These are phyloP conservation scores for Aspergillus pseudonomiae DNA, from an alignment of 2,329 filamentous ascomycete genomes.

Conservation along the genomic window DNA sequence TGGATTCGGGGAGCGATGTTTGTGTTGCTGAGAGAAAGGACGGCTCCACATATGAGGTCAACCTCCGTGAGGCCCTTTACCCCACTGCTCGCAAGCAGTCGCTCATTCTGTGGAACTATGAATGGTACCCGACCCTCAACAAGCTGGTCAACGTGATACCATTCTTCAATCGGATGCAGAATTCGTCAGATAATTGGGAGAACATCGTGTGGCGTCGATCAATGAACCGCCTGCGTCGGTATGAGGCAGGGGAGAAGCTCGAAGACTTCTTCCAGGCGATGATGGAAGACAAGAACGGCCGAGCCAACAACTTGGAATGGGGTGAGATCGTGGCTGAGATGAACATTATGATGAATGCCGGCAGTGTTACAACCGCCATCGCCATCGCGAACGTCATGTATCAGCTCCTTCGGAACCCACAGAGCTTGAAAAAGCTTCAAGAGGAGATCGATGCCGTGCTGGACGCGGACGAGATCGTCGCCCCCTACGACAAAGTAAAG, in stretches of 20 bases:
- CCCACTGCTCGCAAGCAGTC: slow-evolving; percentile 54
- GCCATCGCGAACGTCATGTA: slow-evolving; percentile 58
- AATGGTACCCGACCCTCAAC: slow-evolving; percentile 54
- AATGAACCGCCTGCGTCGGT: slow-evolving; percentile 33
- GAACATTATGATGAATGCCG: slow-evolving; percentile 50
- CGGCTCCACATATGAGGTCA: slow-evolving; percentile 50
- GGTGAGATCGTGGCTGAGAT: slow-evolving; percentile 63
- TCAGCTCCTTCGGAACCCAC: slow-evolving; percentile 54
- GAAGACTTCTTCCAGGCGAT: slow-evolving; percentile 62
- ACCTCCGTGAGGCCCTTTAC: slow-evolving; percentile 54
- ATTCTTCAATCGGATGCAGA: slow-evolving; percentile 41
- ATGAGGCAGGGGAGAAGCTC: slow-evolving; percentile 55
- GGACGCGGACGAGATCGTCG: slow-evolving; percentile 47
- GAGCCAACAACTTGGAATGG: slow-evolving; percentile 54
- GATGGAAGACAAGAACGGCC: slow-evolving; percentile 55
- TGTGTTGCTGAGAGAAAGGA: slow-evolving; percentile 49
- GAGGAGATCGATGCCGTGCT: slow-evolving; percentile 53
- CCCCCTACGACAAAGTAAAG: slow-evolving; percentile 55
- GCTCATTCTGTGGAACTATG: slow-evolving; percentile 41
- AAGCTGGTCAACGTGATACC: slow-evolving; percentile 54
- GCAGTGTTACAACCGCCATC: slow-evolving; percentile 56
- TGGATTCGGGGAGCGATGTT: slow-evolving; percentile 54
- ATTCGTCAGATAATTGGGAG: slow-evolving; percentile 48
- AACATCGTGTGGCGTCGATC: slow-evolving; percentile 51
- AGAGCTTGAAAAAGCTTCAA: slow-evolving; percentile 42